Base-by-base conservation (phyloP, 176 grass and related monocot species). In the Musa itinerans region DNA sequence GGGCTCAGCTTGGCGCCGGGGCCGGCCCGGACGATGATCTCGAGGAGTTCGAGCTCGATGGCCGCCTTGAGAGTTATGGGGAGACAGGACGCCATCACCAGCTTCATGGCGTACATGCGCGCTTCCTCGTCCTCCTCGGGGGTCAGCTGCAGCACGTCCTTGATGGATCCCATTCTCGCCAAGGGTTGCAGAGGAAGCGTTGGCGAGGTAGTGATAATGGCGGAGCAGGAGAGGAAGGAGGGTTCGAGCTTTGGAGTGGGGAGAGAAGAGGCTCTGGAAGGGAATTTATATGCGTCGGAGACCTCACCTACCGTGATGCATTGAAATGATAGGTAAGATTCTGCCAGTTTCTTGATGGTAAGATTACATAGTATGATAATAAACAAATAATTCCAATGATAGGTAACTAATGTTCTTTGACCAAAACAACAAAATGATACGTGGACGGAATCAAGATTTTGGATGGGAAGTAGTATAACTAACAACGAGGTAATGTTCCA, bases 61-160 rank as follows among this genome's bases (percentile, higher is more conserved):
- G 93, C 89, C 65, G 83, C 85, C 76, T 97, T 97, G 0, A 97
- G 93, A 29, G 89, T 90, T 89, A 97, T 97, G 25, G 93, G 93
- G 59, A 93, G 93, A 83, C 83, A 13, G 90, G 90, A 6, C 25
- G 87, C 68, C 55, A 81, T 88, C 63, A 20, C 79, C 74, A 97
- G 93, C 82, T 83, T 81, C 71, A 92, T 0, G 1, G 93, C 90
- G 54, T 77, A 83, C 90, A 89, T 84, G 85, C 93, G 93, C 52
- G 90, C 90, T 55, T 89, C 81, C 83, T 97, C 93, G 22, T 97
- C 93, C 11, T 75, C 81, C 13, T 96, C 59, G 71, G 3, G 73
- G 34, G 19, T 52, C 65, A 11, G 26, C 11, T 50, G 2, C 50
- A 56, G 52, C 74, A 34, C 3, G 82, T 62, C 24, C 53, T 17